Base-by-base conservation (phyloP, 306 rosid species). In the Arachis stenosperma region DNA sequence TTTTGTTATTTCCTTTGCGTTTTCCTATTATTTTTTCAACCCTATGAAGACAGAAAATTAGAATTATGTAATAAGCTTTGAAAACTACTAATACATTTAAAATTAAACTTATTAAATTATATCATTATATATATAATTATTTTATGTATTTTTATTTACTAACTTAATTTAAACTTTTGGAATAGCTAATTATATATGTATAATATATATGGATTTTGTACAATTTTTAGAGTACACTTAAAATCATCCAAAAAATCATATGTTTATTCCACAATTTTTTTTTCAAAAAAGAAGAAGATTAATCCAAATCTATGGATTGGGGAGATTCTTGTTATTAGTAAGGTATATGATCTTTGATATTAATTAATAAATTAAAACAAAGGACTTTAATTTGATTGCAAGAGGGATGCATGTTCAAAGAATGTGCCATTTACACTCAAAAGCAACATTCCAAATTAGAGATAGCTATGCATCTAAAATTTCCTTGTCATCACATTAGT, bases 401-500 rank as follows among this genome's bases (percentile, higher is more conserved):
- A 80, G 82, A 76, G 82, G 80, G 61, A 14, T 51, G 80, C 82
- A 77, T 77, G 84, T 79, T 76, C 71, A 65, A 54, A 67, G 76
- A 68, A 79, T 76, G 75, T 57, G 84, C 54, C 82, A 33, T 4
- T 33, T 33, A 33, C 37, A 80, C 60, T 76, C 64, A 75, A 85
- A 71, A 85, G 86, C 70, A 81, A 86, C 84, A 79, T 81, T 84
- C 86, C 83, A 77, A 71, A 77, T 53, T 77, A 76, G 86, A 76
- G 90, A 81, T 76, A 74, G 83, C 57, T 36, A 78, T 73, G 86
- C 76, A 69, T 77, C 72, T 46, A 68, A 22, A 22, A 22, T 65
- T 57, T 79, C 52, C 61, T 74, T 56, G 62, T 69, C 71, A 71
- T 74, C 71, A 71, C 55, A 70, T 78, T 61, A 61, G 67, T 73